Conservation (phyloP, 352 stramenopile species). For the Nothophytophthora sp. region DNA sequence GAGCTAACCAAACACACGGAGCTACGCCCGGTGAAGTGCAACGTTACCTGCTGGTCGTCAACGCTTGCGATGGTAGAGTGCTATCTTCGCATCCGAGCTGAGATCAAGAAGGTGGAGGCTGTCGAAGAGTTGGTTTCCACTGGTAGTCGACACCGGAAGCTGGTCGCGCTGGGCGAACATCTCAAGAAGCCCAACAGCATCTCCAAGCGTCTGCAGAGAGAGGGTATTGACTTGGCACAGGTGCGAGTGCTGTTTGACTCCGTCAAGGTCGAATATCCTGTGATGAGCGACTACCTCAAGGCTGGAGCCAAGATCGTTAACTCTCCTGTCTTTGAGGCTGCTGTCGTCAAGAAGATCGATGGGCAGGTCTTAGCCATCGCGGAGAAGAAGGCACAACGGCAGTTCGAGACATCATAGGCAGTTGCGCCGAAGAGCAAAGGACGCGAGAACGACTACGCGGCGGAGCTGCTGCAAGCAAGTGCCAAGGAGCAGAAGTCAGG, state of each 20-base stretch:
- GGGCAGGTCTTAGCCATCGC: neutral
- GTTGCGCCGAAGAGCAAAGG: constrained; percentile 1
- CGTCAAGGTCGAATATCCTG: constrained; percentile 6
- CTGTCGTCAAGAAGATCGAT: neutral
- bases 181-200: constrained; percentile 17
- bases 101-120: constrained; percentile 7
- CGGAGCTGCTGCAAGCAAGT: neutral
- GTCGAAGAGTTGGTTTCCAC: constrained; percentile 14
- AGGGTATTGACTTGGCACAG: constrained; percentile 5
- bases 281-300: neutral
- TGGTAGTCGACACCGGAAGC: constrained; percentile 1
- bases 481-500: too few species aligned
- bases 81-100: constrained; percentile 4
- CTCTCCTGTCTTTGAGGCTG: constrained; percentile 5
- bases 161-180: constrained; percentile 2
- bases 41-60: constrained; percentile 9
- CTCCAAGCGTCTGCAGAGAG: constrained; percentile 12
- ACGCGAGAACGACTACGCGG: constrained; percentile 1
- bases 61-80: constrained; percentile 2
- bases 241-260: constrained; percentile 14
- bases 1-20: constrained; percentile 3
- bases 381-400: neutral
- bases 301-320: neutral
- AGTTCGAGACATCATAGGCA: neutral
- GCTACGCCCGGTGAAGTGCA: constrained; percentile 4